phyloP scores from a whole-genome alignment of 2,329 filamentous ascomycete genomes.

The Colletotrichum abscissum region DNA sequence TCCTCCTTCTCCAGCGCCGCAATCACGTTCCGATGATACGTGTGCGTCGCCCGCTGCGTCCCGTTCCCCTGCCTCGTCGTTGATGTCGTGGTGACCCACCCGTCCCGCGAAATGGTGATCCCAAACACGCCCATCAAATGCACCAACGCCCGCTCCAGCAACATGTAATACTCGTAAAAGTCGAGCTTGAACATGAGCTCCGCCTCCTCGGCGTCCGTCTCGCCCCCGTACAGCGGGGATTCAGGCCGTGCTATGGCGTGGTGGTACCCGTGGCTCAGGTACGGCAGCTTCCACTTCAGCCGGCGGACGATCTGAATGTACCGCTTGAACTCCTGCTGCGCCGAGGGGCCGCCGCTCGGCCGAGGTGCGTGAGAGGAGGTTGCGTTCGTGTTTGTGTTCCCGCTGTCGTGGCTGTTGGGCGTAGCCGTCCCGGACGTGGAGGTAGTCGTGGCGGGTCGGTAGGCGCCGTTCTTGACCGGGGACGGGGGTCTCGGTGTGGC shows the following conservation, averaged over 20 bases:
- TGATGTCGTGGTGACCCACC: constrained; percentile 8
- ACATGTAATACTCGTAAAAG: constrained; percentile 81
- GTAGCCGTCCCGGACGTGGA: background rate
- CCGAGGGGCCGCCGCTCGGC: constrained; percentile 34
- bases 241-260: constrained; percentile 52
- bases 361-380: no score
- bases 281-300: constrained; percentile 72
- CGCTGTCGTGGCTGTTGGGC: background rate
- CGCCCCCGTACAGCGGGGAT: constrained; percentile 48
- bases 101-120: constrained; percentile 57
- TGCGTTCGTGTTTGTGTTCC: background rate
- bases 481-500: background rate
- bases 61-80: background rate
- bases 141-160: constrained; percentile 77
- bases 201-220: constrained; percentile 53
- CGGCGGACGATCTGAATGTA: constrained; percentile 71
- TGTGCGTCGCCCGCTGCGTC: constrained; percentile 39
- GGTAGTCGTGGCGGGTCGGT: background rate
- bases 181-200: constrained; percentile 82
- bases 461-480: background rate
- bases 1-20: constrained; percentile 66
- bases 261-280: constrained; percentile 67
- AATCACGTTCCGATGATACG: constrained; percentile 78
- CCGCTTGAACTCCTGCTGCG: constrained; percentile 60
- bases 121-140: constrained; percentile 74